Percentiles rank a stretch among this genome's conserved stretches.
Conservation (phyloP, 192 early-diverging fungal genomes). For the Coemansia asiatica region DNA sequence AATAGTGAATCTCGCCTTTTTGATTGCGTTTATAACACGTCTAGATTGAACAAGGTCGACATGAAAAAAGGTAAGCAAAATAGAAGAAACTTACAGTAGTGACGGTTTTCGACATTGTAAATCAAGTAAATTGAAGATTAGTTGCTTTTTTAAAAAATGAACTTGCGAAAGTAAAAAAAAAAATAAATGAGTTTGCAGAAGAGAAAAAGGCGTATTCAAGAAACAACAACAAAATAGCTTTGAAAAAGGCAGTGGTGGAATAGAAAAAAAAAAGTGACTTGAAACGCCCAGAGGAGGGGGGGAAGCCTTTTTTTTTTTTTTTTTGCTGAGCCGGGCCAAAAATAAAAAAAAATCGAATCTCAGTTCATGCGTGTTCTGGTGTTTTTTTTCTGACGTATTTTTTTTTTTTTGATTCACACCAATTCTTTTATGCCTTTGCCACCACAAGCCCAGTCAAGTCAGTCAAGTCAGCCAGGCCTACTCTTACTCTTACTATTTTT, state of each 20-base stretch:
- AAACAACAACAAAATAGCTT: slow-evolving; percentile 5
- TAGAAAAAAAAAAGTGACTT: slow-evolving; percentile 5
- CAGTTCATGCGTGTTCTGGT: background rate
- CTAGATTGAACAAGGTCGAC: background rate
- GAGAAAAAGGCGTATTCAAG: slow-evolving; percentile 4
- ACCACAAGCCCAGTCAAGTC: no score
- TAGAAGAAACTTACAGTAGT: slow-evolving; percentile 42
- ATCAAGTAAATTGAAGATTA: slow-evolving; percentile 7
- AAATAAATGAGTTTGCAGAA: slow-evolving; percentile 2
- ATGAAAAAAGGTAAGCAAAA: background rate
- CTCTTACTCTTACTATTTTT: no score
- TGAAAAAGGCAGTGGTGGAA: background rate
- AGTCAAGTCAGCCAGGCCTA: no score
- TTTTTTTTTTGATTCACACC: background rate
- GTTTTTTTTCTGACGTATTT: no score
- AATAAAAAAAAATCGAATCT: slow-evolving; percentile 4
- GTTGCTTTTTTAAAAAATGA: background rate
- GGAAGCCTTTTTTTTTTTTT: background rate
- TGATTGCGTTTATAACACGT: background rate
- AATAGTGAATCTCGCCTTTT: background rate
- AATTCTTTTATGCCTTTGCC: no score
- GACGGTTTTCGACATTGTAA: slow-evolving; percentile 37
- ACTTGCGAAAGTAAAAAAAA: background rate
- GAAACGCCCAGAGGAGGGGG: background rate
- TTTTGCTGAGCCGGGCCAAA: background rate